phyloP scores from a whole-genome alignment of 2,329 filamentous ascomycete genomes.

The Fusarium bulbicola region DNA sequence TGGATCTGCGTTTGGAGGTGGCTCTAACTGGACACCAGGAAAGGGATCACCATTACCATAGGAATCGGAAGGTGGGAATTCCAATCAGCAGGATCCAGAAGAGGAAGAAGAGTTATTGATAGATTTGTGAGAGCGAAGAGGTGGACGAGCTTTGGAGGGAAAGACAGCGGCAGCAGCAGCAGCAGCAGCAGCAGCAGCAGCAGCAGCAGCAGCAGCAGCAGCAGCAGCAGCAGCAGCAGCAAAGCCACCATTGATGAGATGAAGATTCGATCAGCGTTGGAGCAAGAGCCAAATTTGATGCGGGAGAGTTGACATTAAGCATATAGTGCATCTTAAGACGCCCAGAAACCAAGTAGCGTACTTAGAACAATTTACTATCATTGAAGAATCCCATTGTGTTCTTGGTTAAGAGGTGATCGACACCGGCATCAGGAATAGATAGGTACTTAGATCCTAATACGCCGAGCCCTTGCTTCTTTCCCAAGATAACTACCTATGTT shows the following conservation, averaged over 20 bases:
- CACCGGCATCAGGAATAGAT: neutral
- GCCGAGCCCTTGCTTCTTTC: neutral
- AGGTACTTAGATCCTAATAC: neutral
- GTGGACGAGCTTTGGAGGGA: neutral
- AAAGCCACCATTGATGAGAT: neutral
- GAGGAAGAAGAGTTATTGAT: neutral
- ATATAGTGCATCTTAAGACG: neutral
- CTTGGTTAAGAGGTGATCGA: neutral
- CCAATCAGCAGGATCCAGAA: neutral
- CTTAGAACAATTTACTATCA: neutral
- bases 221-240: neutral
- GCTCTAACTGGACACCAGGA: conserved; percentile 56
- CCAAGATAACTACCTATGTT: neutral
- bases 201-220: neutral
- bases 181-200: neutral
- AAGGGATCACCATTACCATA: conserved; percentile 53
- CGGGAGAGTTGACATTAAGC: neutral
- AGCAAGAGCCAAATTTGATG: neutral
- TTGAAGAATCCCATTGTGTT: neutral
- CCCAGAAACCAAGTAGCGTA: neutral
- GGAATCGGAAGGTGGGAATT: neutral
- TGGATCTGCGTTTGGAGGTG: conserved; percentile 51
- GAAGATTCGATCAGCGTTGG: neutral
- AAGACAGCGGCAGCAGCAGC: neutral
- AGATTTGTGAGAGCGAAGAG: neutral